Conservation (phyloP, 2,329 filamentous ascomycete species). For the Acrocalymma vagum region DNA sequence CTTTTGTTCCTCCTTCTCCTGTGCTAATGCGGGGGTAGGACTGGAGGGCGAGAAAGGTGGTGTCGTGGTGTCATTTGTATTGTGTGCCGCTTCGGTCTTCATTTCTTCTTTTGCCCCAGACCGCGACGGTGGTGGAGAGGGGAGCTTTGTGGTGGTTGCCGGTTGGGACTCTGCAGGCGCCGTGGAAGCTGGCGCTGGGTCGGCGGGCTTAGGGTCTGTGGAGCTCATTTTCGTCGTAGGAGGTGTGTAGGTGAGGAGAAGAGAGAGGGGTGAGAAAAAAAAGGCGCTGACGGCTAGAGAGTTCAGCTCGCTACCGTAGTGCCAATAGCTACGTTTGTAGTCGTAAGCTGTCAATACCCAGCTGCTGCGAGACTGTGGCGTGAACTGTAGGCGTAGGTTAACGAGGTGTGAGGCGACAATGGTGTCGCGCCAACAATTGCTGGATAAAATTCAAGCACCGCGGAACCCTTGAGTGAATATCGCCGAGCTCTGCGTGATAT, state of each 20-base stretch:
- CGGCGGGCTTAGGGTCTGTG: slow-evolving; percentile 20
- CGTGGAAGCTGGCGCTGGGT: slow-evolving; percentile 15
- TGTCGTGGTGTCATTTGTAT: slow-evolving; percentile 20
- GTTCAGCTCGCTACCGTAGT: too few species aligned
- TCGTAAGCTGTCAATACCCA: too few species aligned
- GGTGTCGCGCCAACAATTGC: too few species aligned
- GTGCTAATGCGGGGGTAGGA: slow-evolving; percentile 38
- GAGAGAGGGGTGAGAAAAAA: too few species aligned
- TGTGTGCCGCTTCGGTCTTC: slow-evolving; percentile 25
- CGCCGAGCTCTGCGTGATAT: too few species aligned
- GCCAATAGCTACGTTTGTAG: too few species aligned
- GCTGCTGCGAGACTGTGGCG: too few species aligned
- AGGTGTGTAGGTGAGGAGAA: background rate
- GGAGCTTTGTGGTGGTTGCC: slow-evolving; percentile 23
- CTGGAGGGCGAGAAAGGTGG: slow-evolving; percentile 44
- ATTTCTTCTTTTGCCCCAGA: slow-evolving; percentile 21
- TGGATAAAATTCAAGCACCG: too few species aligned
- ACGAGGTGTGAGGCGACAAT: too few species aligned
- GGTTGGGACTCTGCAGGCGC: slow-evolving; percentile 13
- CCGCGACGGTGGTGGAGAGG: slow-evolving; percentile 36
- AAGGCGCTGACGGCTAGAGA: too few species aligned
- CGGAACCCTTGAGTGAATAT: too few species aligned
- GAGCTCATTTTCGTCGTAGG: slow-evolving; percentile 22
- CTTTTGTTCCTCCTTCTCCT: slow-evolving; percentile 39
- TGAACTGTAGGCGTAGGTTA: too few species aligned